These are phyloP conservation scores for Dactylis glomerata DNA, from an alignment of 176 grass and related monocot species.

Conservation along the genomic window DNA sequence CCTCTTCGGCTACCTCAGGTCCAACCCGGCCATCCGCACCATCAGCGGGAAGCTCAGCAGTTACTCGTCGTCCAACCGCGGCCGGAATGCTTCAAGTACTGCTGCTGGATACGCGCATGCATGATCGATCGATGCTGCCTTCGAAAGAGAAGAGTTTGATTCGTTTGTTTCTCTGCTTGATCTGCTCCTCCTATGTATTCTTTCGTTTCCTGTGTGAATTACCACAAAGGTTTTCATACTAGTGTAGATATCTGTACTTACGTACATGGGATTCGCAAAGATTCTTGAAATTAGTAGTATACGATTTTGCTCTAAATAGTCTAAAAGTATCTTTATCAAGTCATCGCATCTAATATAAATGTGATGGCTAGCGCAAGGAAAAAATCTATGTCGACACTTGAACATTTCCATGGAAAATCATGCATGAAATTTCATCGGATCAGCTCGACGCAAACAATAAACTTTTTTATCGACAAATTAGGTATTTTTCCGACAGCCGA, in stretches of 20 bases:
- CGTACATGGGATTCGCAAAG: slow-evolving; percentile 23
- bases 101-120: neutral
- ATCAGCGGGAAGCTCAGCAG: slow-evolving; percentile 59
- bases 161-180: neutral
- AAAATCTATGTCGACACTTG: neutral
- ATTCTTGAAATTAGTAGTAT: slow-evolving; percentile 11
- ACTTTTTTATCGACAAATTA: no score
- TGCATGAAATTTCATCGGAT: neutral
- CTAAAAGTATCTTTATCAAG: neutral
- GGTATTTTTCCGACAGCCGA: no score
- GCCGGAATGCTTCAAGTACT: neutral
- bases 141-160: slow-evolving; percentile 2
- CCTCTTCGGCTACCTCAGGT: slow-evolving; percentile 76
- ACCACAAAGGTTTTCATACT: slow-evolving; percentile 37
- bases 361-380: neutral
- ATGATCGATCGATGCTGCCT: neutral
- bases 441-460: neutral
- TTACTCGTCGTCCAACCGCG: slow-evolving; percentile 37
- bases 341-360: neutral
- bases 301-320: neutral
- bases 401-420: neutral
- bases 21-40: slow-evolving; percentile 81
- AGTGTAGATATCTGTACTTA: slow-evolving; percentile 41
- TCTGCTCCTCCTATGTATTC: slow-evolving; percentile 20
- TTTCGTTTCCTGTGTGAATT: slow-evolving; percentile 33